Base-by-base conservation (phyloP, 1,284 basidiomycete species). In the Ceratobasidium sp. region DNA sequence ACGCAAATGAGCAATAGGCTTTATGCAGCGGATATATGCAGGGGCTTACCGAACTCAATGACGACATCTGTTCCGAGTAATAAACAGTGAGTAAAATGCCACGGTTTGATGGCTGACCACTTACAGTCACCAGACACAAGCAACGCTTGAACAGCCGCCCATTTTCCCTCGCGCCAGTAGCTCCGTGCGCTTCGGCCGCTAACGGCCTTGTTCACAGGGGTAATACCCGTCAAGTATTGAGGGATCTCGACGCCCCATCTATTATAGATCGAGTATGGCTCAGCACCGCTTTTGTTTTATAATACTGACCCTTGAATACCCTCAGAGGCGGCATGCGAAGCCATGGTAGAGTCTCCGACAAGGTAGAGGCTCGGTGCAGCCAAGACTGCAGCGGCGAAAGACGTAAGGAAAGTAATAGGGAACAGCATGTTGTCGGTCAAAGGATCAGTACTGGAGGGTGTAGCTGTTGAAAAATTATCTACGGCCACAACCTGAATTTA, bases 311-410 rank as follows among this genome's bases (percentile, higher is more conserved):
- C 73, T 47, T 75, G 71, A 28, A 75, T 78, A 13, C 74, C 77
- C 41, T 73, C 75, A 38, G 76, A 77, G 11, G 79, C 78, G 21
- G 77, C 78, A 38, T 76, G 75, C 14, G 58, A 66, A 0, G 80
- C 80, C 79, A 80, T 81, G 0, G 85, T 86, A 8, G 82, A 83
- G 74, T 85, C 85, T 5, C 85, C 85, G 3, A 85, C 84, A n/a
- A 86, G 78, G 74, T 84, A 85, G 4, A 86, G 79, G 4, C 82
- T 83, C 5, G 72, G 70, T 7, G 74, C 69, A 4, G 64, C 30
- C 49, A 44, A 44, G 30, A 63, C 50, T 4, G 66, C 32, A 32
- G 41, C 18, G 4, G 54, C 72, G 9, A 73, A 43, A 9, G 70
- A 50, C 7, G 54, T 16, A 23, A 63, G 28, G 5, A 50, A 23